Conservation (phyloP, 2,329 filamentous ascomycete species). For the Alternaria arborescens region DNA sequence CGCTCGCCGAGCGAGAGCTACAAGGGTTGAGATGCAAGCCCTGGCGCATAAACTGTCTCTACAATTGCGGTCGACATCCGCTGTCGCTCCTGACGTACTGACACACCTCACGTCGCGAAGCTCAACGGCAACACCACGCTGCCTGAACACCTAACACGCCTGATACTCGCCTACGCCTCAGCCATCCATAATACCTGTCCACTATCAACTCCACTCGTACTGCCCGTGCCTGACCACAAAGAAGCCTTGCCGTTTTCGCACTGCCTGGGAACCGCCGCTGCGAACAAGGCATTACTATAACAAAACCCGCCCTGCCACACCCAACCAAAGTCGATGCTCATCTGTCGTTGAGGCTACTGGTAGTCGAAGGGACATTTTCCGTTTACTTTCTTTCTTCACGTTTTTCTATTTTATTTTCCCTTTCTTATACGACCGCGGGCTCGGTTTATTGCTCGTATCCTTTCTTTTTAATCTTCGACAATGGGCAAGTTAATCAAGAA, state of each 20-base stretch:
- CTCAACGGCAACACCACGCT: constrained; percentile 29
- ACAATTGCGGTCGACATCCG: constrained; percentile 43
- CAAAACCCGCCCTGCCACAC: constrained; percentile 41
- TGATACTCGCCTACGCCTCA: constrained; percentile 48
- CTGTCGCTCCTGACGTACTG: constrained; percentile 40
- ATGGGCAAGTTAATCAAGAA: constrained; percentile 99
- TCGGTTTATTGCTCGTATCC: constrained; percentile 42
- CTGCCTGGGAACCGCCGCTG: constrained; percentile 22
- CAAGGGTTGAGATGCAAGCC: constrained; percentile 10
- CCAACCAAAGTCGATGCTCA: constrained; percentile 38
- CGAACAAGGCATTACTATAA: constrained; percentile 39
- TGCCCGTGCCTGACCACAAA: constrained; percentile 34
- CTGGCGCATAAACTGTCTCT: constrained; percentile 46
- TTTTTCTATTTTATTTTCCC: constrained; percentile 17
- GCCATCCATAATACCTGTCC: constrained; percentile 29
- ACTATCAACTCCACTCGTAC: constrained; percentile 11
- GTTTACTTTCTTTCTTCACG: constrained; percentile 14
- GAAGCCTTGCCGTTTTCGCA: constrained; percentile 23
- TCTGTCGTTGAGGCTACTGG: constrained; percentile 48
- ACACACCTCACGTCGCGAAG: constrained; percentile 49
- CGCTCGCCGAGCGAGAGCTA: constrained; percentile 11
- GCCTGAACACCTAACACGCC: constrained; percentile 43
- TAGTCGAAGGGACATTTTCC: constrained; percentile 41
- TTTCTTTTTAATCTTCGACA: constrained; percentile 37
- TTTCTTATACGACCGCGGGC: constrained; percentile 36